Evolutionary conservation across 2,329 filamentous ascomycete genomes (phyloP), one percentile per base, ranked within the genome.

Genomic region (Pseudopyricularia javanii): DNA sequence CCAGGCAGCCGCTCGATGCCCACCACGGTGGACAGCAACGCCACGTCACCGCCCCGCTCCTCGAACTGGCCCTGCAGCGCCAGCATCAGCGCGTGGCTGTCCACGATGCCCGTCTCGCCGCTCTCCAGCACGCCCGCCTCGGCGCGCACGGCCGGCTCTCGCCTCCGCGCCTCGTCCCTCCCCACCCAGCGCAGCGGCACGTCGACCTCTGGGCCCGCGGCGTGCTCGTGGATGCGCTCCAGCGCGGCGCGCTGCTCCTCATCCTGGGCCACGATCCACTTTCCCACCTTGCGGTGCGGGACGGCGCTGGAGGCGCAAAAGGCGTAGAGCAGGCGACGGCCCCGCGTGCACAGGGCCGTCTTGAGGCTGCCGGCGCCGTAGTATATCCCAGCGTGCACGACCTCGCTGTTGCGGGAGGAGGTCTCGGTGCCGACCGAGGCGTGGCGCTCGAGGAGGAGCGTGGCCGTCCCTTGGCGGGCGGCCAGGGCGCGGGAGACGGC

Each of bases 301-400:
- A 98, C 85, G 54, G 68, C 67, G 61, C 87, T 73, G 54, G 70
- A 70, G 5, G 71, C 68, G 71, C 91, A 96, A 43, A 95, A 79
- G 4, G 74, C 75, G 69, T 98, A 98, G 55, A 97, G 74, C 65
- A 89, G 74, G 32, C 83, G 65, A 59, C 84, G 84, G 55, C 93
- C 93, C 32, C 74, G 72, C 57, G 96, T 74, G 70, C 93, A 98
- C 12, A 98, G 79, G 15, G 71, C 70, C 1, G 91, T 89, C 70
- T 98, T 98, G 52, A 96, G 79, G 1, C 83, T 85, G 40, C 71
- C 68, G 6, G 74, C 65, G 15, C 86, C 88, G 68, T 96, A 96
- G 76, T 96, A 97, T 57, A 97, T 78, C 14, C 93, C 93, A 1
- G 88, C 93, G 66, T 98, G 93, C 60, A 98, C 94, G 53, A 97